Base-by-base conservation (phyloP, 2,329 filamentous ascomycete species). In the Arthrobotrys sinensis region DNA sequence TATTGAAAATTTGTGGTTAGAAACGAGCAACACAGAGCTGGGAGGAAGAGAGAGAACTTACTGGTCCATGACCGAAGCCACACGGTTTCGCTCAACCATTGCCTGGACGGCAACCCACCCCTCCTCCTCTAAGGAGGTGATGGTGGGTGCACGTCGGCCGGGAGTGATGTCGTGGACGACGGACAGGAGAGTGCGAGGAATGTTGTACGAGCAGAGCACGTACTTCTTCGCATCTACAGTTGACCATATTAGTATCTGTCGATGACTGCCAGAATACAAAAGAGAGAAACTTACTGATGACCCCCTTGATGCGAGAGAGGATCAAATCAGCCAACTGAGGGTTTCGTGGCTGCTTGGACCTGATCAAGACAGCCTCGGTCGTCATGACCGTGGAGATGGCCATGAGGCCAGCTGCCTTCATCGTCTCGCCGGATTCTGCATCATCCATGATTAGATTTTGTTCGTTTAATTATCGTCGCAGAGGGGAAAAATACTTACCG, bases 131-230 rank as follows among this genome's bases (percentile, higher is more conserved):
- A 99, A 87, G 14, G 92, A 87, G n/a, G 92, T 97, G 81, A 98
- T 88, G 1, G 95, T 98, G 1, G 96, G 93, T 1, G 96, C 94
- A 63, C 96, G 92, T 86, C 96, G 97, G 79, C 96, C 96, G 0
- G 96, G 96, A 0, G 96, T 97, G 83, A 98, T 92, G 81, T 88
- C 88, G 55, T 88, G 89, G 7, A 92, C 94, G 36, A 87, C 86
- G 6, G 87, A 83, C 71, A 99, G 89, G 67, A 89, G 88, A 57
- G 85, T 84, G 79, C 94, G 90, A 81, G 92, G 89, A 76, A 98
- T 90, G 86, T 99, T 99, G 88, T 98, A 99, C 83, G 96, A 94
- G 87, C 96, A 98, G 34, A 98, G 89, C 32, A 98, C 93, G 83
- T 92, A 98, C 85, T 90, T 91, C 86, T 99, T 93, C 8, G 96